phyloP scores from a whole-genome alignment of 345 rosid species.

The Pelargonium nanum region DNA sequence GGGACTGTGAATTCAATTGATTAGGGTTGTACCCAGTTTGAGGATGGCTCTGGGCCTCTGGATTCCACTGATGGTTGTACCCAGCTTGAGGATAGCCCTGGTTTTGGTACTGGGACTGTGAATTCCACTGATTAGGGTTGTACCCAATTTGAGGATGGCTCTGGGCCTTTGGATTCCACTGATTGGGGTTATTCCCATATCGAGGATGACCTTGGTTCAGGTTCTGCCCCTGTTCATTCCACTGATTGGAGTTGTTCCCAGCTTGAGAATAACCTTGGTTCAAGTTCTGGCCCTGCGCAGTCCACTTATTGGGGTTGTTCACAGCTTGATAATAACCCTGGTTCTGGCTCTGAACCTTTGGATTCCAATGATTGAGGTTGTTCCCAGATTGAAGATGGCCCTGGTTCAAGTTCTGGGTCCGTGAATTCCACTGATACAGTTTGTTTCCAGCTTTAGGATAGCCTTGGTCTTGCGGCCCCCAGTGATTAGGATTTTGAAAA shows the following conservation, averaged over 20 bases:
- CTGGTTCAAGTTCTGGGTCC: not conserved
- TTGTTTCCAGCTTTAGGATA: not conserved
- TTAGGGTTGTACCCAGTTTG: conserved; percentile 5
- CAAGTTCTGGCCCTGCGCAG: conserved; percentile 4
- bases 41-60: conserved; percentile 5
- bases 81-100: conserved; percentile 6
- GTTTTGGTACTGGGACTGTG: conserved; percentile 2
- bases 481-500: conserved; percentile 21
- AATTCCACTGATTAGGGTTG: conserved; percentile 7
- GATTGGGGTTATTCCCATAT: not conserved
- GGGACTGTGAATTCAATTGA: conserved; percentile 24
- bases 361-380: conserved; percentile 6
- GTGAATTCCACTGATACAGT: not conserved
- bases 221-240: not conserved
- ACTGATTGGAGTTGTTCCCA: conserved; percentile 7
- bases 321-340: not conserved
- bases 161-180: conserved; percentile 2
- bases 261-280: not conserved
- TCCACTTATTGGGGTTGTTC: not conserved
- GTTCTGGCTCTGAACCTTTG: conserved; percentile 1
- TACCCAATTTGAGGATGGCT: conserved; percentile 6
- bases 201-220: not conserved
- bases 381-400: not conserved
- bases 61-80: conserved; percentile 7
- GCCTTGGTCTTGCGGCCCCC: conserved; percentile 17